Evolutionary conservation across 139 green algal species (phyloP).

Genomic region (Auxenochlorella pyrenoidosa): DNA sequence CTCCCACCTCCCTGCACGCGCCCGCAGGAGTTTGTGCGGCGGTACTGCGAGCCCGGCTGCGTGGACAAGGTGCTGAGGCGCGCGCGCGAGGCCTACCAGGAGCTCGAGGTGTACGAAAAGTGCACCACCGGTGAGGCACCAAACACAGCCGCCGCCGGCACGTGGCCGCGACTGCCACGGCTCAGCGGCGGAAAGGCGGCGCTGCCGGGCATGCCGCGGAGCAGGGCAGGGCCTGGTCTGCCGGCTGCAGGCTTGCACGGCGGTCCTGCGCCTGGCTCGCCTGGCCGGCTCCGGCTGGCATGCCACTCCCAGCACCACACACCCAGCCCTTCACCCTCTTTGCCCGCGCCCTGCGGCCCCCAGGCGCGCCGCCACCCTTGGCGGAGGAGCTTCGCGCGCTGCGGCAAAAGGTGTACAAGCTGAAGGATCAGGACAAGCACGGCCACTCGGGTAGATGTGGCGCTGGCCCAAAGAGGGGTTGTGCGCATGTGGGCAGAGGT

Average conservation of each 20-base stretch:
- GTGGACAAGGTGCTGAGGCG: neutral
- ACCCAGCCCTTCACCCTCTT: neutral
- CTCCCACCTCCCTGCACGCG: neutral
- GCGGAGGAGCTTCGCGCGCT: slow-evolving; percentile 2
- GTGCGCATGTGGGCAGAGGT: too few species aligned
- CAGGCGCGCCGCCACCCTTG: neutral
- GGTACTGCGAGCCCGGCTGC: neutral
- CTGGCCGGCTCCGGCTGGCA: too few species aligned
- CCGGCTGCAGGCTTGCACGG: too few species aligned
- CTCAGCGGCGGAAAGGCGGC: too few species aligned
- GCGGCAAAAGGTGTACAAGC: slow-evolving; percentile 11
- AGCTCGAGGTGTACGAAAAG: neutral
- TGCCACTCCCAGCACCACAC: too few species aligned
- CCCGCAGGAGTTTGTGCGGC: neutral
- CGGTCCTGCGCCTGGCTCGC: too few species aligned
- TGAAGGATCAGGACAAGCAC: slow-evolving; percentile 8
- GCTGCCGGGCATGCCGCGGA: too few species aligned
- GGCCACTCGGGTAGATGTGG: neutral
- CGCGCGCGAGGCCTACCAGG: neutral
- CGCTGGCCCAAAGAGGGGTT: too few species aligned
- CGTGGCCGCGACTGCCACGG: too few species aligned
- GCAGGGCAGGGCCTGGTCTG: too few species aligned
- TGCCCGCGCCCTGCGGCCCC: neutral
- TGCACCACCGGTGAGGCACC: neutral
- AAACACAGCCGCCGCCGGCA: too few species aligned